A percentile compares a stretch with the other conserved stretches of the same genome.
Evolutionary conservation across 305 asterid genomes (phyloP).

Genomic region (Andrographis paniculata): DNA sequence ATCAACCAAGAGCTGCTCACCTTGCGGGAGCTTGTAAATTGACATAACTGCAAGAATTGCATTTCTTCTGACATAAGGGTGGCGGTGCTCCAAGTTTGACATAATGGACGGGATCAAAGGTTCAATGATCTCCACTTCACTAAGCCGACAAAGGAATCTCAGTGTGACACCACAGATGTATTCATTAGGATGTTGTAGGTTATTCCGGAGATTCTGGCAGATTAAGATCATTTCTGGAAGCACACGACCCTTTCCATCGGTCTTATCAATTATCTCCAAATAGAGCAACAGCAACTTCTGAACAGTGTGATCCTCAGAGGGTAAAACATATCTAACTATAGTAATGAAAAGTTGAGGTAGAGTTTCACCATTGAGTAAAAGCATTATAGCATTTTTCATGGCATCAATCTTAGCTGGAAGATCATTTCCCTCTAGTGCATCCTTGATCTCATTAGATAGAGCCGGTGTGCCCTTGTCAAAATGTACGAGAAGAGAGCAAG

Average conservation of each 20-base stretch:
- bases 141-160: conserved; percentile 84
- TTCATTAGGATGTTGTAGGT: conserved; percentile 85
- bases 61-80: conserved; percentile 74
- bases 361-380: conserved; percentile 79
- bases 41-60: conserved; percentile 96
- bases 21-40: conserved; percentile 79
- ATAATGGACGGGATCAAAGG: conserved; percentile 90
- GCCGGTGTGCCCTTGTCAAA: conserved; percentile 91
- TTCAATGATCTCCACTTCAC: conserved; percentile 84
- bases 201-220: conserved; percentile 82
- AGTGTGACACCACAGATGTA: conserved; percentile 88
- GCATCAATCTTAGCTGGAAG: conserved; percentile 72
- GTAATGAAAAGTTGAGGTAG: conserved; percentile 86
- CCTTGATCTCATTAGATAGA: conserved; percentile 91
- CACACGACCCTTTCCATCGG: conserved; percentile 76
- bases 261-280: conserved; percentile 83
- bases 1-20: conserved; percentile 86
- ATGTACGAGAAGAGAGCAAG: conserved; percentile 75
- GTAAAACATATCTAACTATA: conserved; percentile 73
- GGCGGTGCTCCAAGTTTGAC: conserved; percentile 83
- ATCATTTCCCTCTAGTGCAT: conserved; percentile 80
- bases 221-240: conserved; percentile 89
- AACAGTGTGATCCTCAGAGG: conserved; percentile 88
- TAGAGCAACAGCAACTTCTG: conserved; percentile 77
- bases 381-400: conserved; percentile 88